Percentiles rank a stretch among this genome's conserved stretches.
Evolutionary conservation across 2,329 filamentous ascomycete species (phyloP).

Genomic region (Fusarium chlamydosporum): DNA sequence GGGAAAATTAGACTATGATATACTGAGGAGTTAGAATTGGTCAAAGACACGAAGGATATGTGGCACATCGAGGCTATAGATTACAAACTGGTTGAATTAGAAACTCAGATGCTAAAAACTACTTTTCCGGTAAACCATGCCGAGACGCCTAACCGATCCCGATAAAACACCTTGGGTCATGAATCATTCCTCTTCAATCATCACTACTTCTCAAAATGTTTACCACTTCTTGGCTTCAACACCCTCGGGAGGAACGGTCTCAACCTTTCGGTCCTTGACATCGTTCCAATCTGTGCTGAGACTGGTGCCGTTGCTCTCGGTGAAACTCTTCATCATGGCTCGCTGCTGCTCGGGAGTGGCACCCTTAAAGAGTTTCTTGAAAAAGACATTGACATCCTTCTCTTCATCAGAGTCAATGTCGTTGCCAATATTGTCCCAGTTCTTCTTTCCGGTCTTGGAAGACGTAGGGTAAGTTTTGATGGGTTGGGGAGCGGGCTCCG

Average conservation of each 20-base stretch:
- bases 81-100: conserved; percentile 13
- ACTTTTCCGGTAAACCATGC: conserved; percentile 29
- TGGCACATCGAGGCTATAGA: conserved; percentile 22
- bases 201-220: not conserved
- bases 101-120: conserved; percentile 13
- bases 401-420: conserved; percentile 70
- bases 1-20: conserved; percentile 36
- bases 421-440: conserved; percentile 86
- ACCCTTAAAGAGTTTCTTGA: conserved; percentile 87
- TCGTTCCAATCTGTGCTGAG: conserved; percentile 94
- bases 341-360: conserved; percentile 84
- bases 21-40: conserved; percentile 29
- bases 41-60: conserved; percentile 17
- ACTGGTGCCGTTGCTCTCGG: conserved; percentile 92
- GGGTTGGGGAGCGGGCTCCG: conserved; percentile 21
- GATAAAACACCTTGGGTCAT: conserved; percentile 20
- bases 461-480: conserved; percentile 84
- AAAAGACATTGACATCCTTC: conserved; percentile 82
- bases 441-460: conserved; percentile 83
- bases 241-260: conserved; percentile 81
- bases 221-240: conserved; percentile 80
- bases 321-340: conserved; percentile 98
- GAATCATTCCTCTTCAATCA: conserved; percentile 9
- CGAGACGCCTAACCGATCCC: conserved; percentile 37
- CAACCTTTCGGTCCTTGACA: conserved; percentile 79